Conservation (phyloP, 2,329 filamentous ascomycete genomes). For the Pleurostoma richardsiae region DNA sequence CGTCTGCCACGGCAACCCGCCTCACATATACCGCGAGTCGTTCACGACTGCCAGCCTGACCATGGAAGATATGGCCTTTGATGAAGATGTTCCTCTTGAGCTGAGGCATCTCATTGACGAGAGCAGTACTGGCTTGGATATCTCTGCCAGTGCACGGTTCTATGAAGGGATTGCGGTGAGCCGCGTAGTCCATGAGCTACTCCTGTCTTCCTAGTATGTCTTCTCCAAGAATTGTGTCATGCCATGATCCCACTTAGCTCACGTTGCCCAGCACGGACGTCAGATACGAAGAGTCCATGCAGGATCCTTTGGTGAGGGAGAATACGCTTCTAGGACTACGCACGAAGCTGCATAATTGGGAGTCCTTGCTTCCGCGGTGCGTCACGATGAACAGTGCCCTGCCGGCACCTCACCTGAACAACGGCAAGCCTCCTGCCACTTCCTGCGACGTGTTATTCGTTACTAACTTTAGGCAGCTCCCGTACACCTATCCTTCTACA, state of each 20-base stretch:
- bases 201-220: conserved; percentile 7
- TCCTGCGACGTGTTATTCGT: not conserved
- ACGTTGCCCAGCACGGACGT: conserved; percentile 5
- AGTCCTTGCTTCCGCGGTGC: conserved; percentile 27
- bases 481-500: conserved; percentile 35
- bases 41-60: conserved; percentile 31
- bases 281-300: conserved; percentile 10
- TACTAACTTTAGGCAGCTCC: conserved; percentile 16
- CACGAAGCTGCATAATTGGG: conserved; percentile 27
- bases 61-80: conserved; percentile 35
- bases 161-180: conserved; percentile 25
- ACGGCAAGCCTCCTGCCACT: conserved; percentile 9
- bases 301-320: conserved; percentile 9
- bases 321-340: conserved; percentile 16
- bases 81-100: conserved; percentile 33
- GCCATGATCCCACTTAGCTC: not conserved
- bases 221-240: not conserved
- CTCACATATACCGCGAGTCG: conserved; percentile 32
- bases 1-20: conserved; percentile 39
- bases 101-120: conserved; percentile 27
- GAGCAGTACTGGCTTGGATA: conserved; percentile 21
- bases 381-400: conserved; percentile 16
- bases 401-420: conserved; percentile 7
- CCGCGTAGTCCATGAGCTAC: conserved; percentile 21
- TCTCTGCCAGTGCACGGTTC: conserved; percentile 30